A percentile compares a stretch with the other conserved stretches of the same genome.
These are phyloP conservation scores for Fusarium caatingaense DNA, from an alignment of 2,329 filamentous ascomycete species.

Conservation along the genomic window DNA sequence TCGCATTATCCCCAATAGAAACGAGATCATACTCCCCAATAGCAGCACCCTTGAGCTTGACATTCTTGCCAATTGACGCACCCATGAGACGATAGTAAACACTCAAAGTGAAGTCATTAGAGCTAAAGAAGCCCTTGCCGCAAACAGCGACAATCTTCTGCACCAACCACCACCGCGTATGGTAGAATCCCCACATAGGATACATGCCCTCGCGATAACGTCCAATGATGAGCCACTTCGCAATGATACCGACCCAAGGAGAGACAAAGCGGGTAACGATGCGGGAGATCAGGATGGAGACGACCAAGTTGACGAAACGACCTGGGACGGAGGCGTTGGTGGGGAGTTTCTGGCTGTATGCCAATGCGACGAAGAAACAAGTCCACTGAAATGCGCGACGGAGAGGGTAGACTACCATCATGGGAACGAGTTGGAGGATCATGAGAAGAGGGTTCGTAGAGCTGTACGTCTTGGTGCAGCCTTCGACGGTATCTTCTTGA, in stretches of 20 bases:
- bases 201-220: constrained; percentile 1
- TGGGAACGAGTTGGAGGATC: neutral
- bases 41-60: neutral
- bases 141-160: constrained; percentile 16
- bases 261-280: neutral
- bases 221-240: constrained; percentile 15
- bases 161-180: constrained; percentile 20
- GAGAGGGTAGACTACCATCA: neutral
- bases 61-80: neutral
- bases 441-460: constrained; percentile 9
- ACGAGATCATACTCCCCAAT: constrained; percentile 7
- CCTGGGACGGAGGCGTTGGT: constrained; percentile 9
- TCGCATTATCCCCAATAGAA: neutral
- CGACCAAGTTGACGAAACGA: neutral
- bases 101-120: neutral
- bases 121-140: neutral
- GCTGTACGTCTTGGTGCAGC: constrained; percentile 7
- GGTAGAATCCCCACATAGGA: constrained; percentile 14
- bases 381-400: constrained; percentile 14
- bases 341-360: constrained; percentile 6
- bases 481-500: fast-evolving
- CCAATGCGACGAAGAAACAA: constrained; percentile 10
- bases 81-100: constrained; percentile 10
- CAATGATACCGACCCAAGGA: neutral
- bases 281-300: constrained; percentile 2